Conservation (phyloP, 768 basidiomycete genomes). For the Psilocybe subaeruginosa region DNA sequence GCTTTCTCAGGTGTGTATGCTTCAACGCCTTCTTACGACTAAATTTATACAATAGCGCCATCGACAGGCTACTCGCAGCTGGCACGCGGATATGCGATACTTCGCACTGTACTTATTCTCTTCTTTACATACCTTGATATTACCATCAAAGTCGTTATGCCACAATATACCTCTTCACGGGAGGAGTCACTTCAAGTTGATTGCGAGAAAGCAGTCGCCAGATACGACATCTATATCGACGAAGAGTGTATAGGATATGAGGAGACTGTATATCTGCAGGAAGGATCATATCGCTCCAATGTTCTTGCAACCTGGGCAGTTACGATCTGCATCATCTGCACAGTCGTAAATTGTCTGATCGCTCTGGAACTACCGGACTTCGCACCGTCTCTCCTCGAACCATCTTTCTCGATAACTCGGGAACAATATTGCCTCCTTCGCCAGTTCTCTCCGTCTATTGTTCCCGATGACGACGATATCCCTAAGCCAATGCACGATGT, state of each 20-base stretch:
- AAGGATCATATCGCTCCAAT: neutral
- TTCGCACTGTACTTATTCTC: too few relatives aligned
- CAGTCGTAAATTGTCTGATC: neutral
- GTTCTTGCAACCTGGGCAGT: neutral
- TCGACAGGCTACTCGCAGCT: neutral
- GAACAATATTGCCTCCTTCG: neutral
- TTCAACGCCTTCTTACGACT: neutral
- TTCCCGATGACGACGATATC: neutral
- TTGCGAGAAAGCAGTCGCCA: neutral
- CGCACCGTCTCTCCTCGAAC: neutral
- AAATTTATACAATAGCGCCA: neutral
- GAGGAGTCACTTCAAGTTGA: too few relatives aligned
- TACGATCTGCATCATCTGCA: conserved; percentile 1
- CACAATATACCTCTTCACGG: neutral
- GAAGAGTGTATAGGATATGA: neutral
- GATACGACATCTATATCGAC: neutral
- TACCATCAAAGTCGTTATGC: neutral
- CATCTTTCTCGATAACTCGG: neutral
- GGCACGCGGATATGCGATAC: neutral
- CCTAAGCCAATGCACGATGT: neutral
- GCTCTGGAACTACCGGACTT: neutral
- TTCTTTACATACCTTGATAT: too few relatives aligned
- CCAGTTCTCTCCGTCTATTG: neutral
- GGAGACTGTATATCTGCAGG: neutral
- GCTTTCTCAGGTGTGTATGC: neutral